These are phyloP conservation scores for Fusarium virguliforme DNA, from an alignment of 2,329 filamentous ascomycete species.

Conservation along the genomic window DNA sequence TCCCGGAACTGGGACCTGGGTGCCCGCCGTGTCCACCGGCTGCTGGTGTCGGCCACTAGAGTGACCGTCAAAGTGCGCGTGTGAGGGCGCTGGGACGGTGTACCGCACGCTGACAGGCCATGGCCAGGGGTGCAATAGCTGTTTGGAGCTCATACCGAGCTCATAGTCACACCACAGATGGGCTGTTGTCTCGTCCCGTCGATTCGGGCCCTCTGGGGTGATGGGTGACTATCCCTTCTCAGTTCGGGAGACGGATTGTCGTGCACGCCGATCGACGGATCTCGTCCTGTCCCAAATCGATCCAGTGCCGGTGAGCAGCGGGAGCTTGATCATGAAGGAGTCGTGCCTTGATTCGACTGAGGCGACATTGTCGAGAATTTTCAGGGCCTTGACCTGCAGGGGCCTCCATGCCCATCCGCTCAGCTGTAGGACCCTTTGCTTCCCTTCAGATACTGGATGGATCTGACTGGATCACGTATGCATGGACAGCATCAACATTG, in stretches of 20 bases:
- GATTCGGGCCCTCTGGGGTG: slow-evolving; percentile 46
- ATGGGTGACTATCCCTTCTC: slow-evolving; percentile 46
- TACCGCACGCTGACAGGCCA: slow-evolving; percentile 46
- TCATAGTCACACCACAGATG: slow-evolving; percentile 52
- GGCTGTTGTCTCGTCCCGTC: slow-evolving; percentile 51
- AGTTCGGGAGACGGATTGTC: slow-evolving; percentile 42
- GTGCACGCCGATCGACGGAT: slow-evolving; percentile 48
- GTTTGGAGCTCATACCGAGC: slow-evolving; percentile 46
- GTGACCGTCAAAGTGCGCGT: slow-evolving; percentile 39
- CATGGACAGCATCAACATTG: slow-evolving; percentile 12
- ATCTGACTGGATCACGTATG: slow-evolving; percentile 9
- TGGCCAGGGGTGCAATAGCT: slow-evolving; percentile 42
- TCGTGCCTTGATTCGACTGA: slow-evolving; percentile 37
- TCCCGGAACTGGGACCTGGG: slow-evolving; percentile 29
- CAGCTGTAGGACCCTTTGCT: slow-evolving; percentile 17
- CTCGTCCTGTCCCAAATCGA: slow-evolving; percentile 44
- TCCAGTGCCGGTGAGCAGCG: slow-evolving; percentile 36
- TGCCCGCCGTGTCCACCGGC: slow-evolving; percentile 28
- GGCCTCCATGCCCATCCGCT: slow-evolving; percentile 15
- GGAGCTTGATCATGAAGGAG: slow-evolving; percentile 36
- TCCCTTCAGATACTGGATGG: slow-evolving; percentile 9
- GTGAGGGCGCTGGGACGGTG: slow-evolving; percentile 43
- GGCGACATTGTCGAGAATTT: slow-evolving; percentile 35
- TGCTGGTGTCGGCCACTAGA: slow-evolving; percentile 36
- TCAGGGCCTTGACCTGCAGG: slow-evolving; percentile 25